phyloP scores from a whole-genome alignment of 257 asterid species.

The Coffea eugenioides region DNA sequence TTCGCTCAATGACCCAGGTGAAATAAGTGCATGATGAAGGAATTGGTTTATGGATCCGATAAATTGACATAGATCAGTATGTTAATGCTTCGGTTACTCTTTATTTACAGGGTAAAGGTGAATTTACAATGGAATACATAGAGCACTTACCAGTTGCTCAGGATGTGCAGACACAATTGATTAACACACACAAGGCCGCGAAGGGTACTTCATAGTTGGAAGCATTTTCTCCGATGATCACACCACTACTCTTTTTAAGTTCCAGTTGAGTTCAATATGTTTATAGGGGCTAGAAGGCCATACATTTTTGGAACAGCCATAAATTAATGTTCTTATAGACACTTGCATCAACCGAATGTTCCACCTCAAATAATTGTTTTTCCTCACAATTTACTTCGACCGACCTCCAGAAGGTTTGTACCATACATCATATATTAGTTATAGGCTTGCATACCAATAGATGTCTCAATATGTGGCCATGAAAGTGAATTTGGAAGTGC shows the following conservation, averaged over 20 bases:
- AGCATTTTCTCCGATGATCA: neutral
- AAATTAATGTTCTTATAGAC: neutral
- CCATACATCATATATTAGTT: neutral
- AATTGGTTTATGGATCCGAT: neutral
- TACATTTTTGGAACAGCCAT: conserved; percentile 4
- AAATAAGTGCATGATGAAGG: conserved; percentile 1
- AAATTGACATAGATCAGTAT: neutral
- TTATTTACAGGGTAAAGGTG: conserved; percentile 82
- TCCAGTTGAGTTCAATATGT: neutral
- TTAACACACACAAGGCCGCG: conserved; percentile 61
- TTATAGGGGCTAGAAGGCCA: conserved; percentile 5
- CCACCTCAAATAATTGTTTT: neutral
- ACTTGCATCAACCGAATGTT: neutral
- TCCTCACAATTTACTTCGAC: neutral
- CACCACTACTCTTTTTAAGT: neutral
- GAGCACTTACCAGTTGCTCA: conserved; percentile 78
- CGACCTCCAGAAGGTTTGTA: neutral
- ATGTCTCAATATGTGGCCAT: neutral
- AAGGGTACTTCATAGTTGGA: conserved; percentile 44
- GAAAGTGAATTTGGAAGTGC: neutral
- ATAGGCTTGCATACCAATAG: neutral
- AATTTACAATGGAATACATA: conserved; percentile 93
- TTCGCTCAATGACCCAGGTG: conserved; percentile 99
- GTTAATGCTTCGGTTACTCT: neutral
- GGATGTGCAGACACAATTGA: conserved; percentile 83